Conservation (phyloP, 1,284 basidiomycete species). For the Ganoderma sinense region DNA sequence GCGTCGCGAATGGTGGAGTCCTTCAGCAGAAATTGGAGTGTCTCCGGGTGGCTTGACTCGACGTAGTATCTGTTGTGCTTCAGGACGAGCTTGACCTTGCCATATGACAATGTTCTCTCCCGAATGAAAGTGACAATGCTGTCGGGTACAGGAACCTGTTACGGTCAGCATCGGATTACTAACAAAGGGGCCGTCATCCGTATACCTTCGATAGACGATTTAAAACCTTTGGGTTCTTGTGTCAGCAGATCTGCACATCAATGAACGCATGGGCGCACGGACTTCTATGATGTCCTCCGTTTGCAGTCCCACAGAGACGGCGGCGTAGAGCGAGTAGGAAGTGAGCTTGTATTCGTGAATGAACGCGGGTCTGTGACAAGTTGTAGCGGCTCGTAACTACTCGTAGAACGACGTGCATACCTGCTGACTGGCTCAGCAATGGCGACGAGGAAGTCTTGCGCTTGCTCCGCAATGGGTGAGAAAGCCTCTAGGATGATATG, state of each 20-base stretch:
- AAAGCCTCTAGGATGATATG: conserved; percentile 97
- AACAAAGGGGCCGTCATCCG: conserved; percentile 7
- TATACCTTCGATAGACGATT: conserved; percentile 87
- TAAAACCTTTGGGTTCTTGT: conserved; percentile 63
- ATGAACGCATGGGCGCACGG: conserved; percentile 44
- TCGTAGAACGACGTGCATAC: conserved; percentile 55
- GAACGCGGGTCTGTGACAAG: conserved; percentile 81
- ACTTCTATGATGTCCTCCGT: conserved; percentile 99
- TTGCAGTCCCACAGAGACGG: conserved; percentile 97
- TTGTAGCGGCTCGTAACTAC: conserved; percentile 41
- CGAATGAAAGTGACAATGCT: conserved; percentile 86
- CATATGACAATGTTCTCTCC: conserved; percentile 92
- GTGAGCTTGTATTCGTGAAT: conserved; percentile 99
- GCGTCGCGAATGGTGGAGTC: conserved; percentile 87
- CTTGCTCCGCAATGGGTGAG: conserved; percentile 96
- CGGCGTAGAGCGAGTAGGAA: conserved; percentile 97
- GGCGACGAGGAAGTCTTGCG: conserved; percentile 97
- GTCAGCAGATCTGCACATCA: conserved; percentile 31
- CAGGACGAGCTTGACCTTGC: conserved; percentile 96
- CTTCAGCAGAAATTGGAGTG: conserved; percentile 85
- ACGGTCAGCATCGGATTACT: conserved; percentile 13
- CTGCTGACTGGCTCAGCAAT: conserved; percentile 99
- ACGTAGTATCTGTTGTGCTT: conserved; percentile 98
- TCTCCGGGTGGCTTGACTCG: conserved; percentile 93
- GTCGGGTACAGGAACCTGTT: conserved; percentile 88